Evolutionary conservation across 148 eudicot genomes (phyloP).

Genomic region (Cornus suecica): DNA sequence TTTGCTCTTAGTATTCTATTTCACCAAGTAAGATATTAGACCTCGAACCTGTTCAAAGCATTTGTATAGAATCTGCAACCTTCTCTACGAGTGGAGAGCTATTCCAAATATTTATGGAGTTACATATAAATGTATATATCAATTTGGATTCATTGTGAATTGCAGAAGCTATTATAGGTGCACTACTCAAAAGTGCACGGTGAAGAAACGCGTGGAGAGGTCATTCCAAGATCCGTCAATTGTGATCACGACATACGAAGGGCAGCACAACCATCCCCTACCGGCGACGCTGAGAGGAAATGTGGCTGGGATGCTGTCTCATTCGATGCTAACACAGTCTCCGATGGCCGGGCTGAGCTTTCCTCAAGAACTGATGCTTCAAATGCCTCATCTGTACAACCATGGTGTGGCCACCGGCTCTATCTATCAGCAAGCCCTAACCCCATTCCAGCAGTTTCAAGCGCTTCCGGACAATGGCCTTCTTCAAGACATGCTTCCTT

Average conservation of each 20-base stretch:
- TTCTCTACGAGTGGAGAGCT: no score
- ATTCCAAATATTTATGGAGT: no score
- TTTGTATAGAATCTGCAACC: no score
- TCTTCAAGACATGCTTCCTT: constrained; percentile 77
- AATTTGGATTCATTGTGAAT: not conserved
- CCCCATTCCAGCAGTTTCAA: constrained; percentile 32
- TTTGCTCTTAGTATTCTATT: no score
- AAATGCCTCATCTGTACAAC: constrained; percentile 26
- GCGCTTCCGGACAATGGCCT: constrained; percentile 62
- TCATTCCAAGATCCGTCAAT: constrained; percentile 46
- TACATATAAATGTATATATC: no score
- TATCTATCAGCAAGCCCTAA: constrained; percentile 15
- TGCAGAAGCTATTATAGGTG: constrained; percentile 55
- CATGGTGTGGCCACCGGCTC: constrained; percentile 25
- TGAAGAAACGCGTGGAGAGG: constrained; percentile 55
- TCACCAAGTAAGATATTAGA: no score
- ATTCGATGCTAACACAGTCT: constrained; percentile 38
- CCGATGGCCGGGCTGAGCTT: constrained; percentile 22
- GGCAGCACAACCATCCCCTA: constrained; percentile 48
- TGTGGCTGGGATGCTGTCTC: constrained; percentile 43
- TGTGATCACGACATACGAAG: constrained; percentile 57
- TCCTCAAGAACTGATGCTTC: constrained; percentile 33
- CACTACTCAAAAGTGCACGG: constrained; percentile 53
- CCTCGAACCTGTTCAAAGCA: no score
- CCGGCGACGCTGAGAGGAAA: constrained; percentile 82